These are phyloP conservation scores for Tubosaeta sp. DNA, from an alignment of 768 basidiomycete genomes.

Conservation along the genomic window DNA sequence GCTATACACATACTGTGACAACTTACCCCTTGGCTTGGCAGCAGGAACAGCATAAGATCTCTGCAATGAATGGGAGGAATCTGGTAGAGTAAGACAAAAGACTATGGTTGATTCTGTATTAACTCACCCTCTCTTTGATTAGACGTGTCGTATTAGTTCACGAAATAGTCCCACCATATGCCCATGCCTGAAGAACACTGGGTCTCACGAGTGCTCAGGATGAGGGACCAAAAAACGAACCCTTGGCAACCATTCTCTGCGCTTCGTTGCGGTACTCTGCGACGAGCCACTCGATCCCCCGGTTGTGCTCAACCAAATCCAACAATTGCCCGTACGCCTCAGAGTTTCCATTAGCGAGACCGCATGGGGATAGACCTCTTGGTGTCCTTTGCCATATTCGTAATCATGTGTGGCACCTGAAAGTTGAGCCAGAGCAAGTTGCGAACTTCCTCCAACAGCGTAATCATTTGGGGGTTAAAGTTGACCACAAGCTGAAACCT, in stretches of 20 bases:
- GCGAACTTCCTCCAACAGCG: slow-evolving; percentile 96
- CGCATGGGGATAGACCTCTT: slow-evolving; percentile 98
- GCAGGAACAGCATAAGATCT: too few relatives aligned
- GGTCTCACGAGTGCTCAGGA: neutral
- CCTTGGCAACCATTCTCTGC: slow-evolving; percentile 89
- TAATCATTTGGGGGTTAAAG: slow-evolving; percentile 98
- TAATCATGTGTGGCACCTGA: slow-evolving; percentile 90
- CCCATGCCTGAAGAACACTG: slow-evolving; percentile 67
- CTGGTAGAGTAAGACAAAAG: too few relatives aligned
- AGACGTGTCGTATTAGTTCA: slow-evolving; percentile 82
- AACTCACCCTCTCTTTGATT: too few relatives aligned
- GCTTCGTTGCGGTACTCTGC: slow-evolving; percentile 92
- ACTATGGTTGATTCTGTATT: too few relatives aligned
- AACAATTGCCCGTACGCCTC: slow-evolving; percentile 93
- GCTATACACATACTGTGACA: too few relatives aligned
- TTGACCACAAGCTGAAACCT: slow-evolving; percentile 89
- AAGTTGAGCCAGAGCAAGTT: slow-evolving; percentile 95
- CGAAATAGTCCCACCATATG: slow-evolving; percentile 95
- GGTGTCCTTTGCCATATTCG: slow-evolving; percentile 97
- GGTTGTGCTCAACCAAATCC: slow-evolving; percentile 85
- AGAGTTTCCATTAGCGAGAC: slow-evolving; percentile 99
- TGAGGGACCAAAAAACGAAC: slow-evolving; percentile 38
- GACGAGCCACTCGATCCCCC: slow-evolving; percentile 89
- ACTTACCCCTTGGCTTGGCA: too few relatives aligned
- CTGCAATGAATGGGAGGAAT: too few relatives aligned